Conservation (phyloP, 805 yeast species). For the Cyberlindnera mississippiensis region DNA sequence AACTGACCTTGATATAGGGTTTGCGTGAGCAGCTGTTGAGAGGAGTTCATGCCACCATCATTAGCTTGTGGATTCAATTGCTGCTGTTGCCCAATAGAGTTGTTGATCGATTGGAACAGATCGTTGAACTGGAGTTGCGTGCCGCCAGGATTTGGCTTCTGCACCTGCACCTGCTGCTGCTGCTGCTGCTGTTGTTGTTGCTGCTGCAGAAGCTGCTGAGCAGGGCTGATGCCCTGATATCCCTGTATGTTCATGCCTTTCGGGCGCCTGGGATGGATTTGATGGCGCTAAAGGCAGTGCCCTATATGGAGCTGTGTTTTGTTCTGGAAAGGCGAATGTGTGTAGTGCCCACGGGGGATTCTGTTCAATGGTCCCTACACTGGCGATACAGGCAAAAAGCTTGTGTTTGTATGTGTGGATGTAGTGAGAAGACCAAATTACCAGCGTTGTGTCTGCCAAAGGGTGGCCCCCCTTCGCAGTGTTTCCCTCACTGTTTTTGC, state of each 20-base stretch:
- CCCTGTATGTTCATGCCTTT: slow-evolving; percentile 24
- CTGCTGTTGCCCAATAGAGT: slow-evolving; percentile 15
- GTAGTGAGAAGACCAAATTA: too few species aligned
- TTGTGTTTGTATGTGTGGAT: too few species aligned
- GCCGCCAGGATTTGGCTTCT: slow-evolving; percentile 14
- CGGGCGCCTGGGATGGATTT: neutral
- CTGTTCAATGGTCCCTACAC: too few species aligned
- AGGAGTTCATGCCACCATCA: slow-evolving; percentile 30
- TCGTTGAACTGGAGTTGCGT: slow-evolving; percentile 24
- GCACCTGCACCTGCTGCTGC: slow-evolving; percentile 21
- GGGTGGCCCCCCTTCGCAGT: neutral
- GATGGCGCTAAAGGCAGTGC: neutral
- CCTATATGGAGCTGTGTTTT: neutral
- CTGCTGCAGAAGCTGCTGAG: slow-evolving; percentile 26
- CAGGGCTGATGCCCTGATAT: slow-evolving; percentile 26
- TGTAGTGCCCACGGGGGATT: too few species aligned
- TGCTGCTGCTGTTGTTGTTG: slow-evolving; percentile 22
- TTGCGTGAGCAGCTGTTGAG: slow-evolving; percentile 35
- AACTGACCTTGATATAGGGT: slow-evolving; percentile 38
- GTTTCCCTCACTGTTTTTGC: neutral
- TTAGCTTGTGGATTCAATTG: slow-evolving; percentile 17
- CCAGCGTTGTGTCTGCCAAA: neutral
- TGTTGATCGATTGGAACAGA: slow-evolving; percentile 21
- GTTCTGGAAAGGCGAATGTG: too few species aligned
- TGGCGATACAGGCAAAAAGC: too few species aligned